Conservation (phyloP, 164 flowering plant species). For the Pachysandra terminalis region DNA sequence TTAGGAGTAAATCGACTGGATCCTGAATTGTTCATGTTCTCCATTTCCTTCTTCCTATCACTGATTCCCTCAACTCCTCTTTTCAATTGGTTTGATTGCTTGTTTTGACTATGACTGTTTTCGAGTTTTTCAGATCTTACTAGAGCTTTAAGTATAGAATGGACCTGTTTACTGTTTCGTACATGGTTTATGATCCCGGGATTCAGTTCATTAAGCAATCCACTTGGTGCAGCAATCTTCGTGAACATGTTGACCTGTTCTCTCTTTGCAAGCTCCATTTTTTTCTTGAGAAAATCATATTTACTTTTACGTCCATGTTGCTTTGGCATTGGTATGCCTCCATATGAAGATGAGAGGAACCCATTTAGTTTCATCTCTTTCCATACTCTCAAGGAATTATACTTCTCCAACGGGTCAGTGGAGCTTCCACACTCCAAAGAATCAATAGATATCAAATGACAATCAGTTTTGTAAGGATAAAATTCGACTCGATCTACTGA, state of each 20-base stretch:
- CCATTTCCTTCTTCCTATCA: constrained; percentile 20
- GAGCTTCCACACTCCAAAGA: constrained; percentile 70
- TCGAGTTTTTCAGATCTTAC: constrained; percentile 58
- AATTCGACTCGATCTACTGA: constrained; percentile 34
- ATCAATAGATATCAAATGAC: constrained; percentile 35
- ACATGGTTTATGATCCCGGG: constrained; percentile 97
- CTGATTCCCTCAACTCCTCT: constrained; percentile 23
- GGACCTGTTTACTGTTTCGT: constrained; percentile 91
- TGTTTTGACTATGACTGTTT: constrained; percentile 21
- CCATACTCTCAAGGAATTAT: constrained; percentile 59
- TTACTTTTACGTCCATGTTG: constrained; percentile 59
- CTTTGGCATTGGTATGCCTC: constrained; percentile 64
- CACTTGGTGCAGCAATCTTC: no score
- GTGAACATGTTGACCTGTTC: constrained; percentile 80
- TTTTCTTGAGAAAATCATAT: constrained; percentile 53
- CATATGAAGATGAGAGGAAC: constrained; percentile 59
- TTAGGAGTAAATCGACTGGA: constrained; percentile 9
- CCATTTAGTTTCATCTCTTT: constrained; percentile 88
- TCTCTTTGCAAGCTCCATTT: constrained; percentile 77
- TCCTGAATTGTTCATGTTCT: constrained; percentile 19
- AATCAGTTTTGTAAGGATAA: constrained; percentile 28
- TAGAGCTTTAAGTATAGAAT: constrained; percentile 82
- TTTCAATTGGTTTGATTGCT: constrained; percentile 17
- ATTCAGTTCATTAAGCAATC: constrained; percentile 71
- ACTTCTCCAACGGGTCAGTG: constrained; percentile 49